Evolutionary conservation across 2,329 filamentous ascomycete genomes (phyloP), one percentile per base, ranked within the genome.

Genomic region (Neurospora sp.): DNA sequence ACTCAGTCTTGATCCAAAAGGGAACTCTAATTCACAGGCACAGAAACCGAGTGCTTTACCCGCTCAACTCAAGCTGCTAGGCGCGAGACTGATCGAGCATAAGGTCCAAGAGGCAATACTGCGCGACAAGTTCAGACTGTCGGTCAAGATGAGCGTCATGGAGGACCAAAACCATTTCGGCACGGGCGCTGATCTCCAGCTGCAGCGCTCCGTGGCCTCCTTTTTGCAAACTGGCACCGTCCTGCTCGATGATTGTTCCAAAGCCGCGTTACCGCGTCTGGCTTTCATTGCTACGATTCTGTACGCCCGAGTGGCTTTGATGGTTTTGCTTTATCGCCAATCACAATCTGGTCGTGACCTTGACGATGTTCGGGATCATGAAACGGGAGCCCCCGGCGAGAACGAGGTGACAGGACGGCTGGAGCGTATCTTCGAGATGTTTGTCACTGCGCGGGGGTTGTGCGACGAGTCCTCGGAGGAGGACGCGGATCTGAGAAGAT

Each of bases 221-320:
- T 23, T 72, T 6, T 3, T n/a, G 17, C 17, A 19, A n/a, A 43
- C 40, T 4, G 17, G 40, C 8, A 10, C 17, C 2, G 17, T 9
- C 17, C 17, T 43, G 40, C 40, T 43, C 17, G 17, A 43, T 8
- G 17, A 43, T 43, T 43, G 40, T n/a, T n/a, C 62, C 0, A 33
- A 46, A 0, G 76, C 78, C n/a, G 79, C 75, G 13, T 74, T 81
- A 0, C 79, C 81, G 0, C 81, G 80, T 38, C 74, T 81, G 3
- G 76, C 76, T 0, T 80, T 82, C 15, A 79, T 81, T 72, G 75
- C 77, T 3, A 73, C 73, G 1, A 70, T 82, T 4, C 77, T 76
- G 66, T 81, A 78, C 72, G 77, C 77, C 4, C 74, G 73, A 0
- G 75, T 80, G 13, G 74, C 76, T 4, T 43, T 19, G 40, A 43